Evolutionary conservation across 2,329 filamentous ascomycete genomes (phyloP).

Genomic region (Penicillium occitanis): DNA sequence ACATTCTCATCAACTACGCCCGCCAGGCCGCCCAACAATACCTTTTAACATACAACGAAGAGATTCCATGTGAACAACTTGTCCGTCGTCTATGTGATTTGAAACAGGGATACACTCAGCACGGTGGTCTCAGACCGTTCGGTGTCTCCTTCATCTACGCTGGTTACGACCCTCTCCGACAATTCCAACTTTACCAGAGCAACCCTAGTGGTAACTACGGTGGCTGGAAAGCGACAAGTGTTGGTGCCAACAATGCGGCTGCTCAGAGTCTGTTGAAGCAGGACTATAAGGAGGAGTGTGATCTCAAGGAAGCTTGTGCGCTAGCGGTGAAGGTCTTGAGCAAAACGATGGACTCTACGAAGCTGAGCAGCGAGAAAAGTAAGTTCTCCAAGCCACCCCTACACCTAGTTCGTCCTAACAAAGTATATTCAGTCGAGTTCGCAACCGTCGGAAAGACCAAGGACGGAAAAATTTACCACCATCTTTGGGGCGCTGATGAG

Average conservation of each 20-base stretch:
- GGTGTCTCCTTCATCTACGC: constrained; percentile 99
- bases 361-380: constrained; percentile 99
- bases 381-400: constrained; percentile 37
- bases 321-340: constrained; percentile 98
- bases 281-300: constrained; percentile 98
- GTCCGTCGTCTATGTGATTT: constrained; percentile 94
- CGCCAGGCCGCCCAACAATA: constrained; percentile 95
- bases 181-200: constrained; percentile 99
- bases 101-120: constrained; percentile 99
- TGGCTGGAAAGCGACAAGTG: constrained; percentile 98
- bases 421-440: constrained; percentile 72
- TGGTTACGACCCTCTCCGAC: constrained; percentile 89
- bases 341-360: constrained; percentile 99
- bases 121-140: constrained; percentile 95
- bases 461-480: constrained; percentile 95
- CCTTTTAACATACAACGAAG: constrained; percentile 98
- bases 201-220: constrained; percentile 99
- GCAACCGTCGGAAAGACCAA: constrained; percentile 95
- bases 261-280: constrained; percentile 97
- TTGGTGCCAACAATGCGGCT: constrained; percentile 96
- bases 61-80: constrained; percentile 98
- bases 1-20: constrained; percentile 99
- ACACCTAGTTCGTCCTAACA: too few relatives aligned
- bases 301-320: constrained; percentile 91
- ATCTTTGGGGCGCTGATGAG: constrained; percentile 94